A percentile compares a stretch with the other conserved stretches of the same genome.
These are phyloP conservation scores for Pythium phragmiticola DNA, from an alignment of 352 stramenopile species.

Conservation along the genomic window DNA sequence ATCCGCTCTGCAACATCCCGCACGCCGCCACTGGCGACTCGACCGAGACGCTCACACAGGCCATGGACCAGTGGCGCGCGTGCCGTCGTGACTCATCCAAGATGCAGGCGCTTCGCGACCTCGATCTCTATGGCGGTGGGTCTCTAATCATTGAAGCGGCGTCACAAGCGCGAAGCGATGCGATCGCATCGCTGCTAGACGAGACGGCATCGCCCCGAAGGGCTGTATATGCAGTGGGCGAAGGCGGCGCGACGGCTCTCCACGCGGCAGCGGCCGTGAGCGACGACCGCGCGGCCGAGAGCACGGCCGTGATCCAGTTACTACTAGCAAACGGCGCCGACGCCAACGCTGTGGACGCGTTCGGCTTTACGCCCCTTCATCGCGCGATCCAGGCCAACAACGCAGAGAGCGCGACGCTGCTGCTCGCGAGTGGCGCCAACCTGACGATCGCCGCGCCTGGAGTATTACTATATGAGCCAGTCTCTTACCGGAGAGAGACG, in stretches of 20 bases:
- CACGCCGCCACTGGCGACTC: conserved; percentile 13
- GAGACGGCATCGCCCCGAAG: conserved; percentile 12
- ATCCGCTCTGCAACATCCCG: conserved; percentile 38
- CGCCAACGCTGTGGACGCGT: conserved; percentile 30
- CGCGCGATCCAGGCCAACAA: conserved; percentile 30
- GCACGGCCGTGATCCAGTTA: conserved; percentile 22
- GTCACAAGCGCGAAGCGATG: conserved; percentile 16
- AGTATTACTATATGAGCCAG: conserved; percentile 13
- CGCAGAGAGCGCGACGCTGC: conserved; percentile 30
- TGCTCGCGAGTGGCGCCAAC: conserved; percentile 33
- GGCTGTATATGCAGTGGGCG: conserved; percentile 17
- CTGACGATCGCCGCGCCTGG: conserved; percentile 30
- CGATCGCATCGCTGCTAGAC: conserved; percentile 26
- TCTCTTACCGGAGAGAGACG: background rate
- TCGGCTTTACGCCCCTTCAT: conserved; percentile 38
- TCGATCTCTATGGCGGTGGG: conserved; percentile 27
- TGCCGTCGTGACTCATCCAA: conserved; percentile 29
- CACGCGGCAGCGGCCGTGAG: conserved; percentile 23
- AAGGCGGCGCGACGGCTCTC: conserved; percentile 25
- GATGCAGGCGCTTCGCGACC: conserved; percentile 24
- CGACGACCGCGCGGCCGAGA: background rate
- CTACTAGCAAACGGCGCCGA: conserved; percentile 28
- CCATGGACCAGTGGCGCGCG: conserved; percentile 23
- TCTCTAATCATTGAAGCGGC: conserved; percentile 23
- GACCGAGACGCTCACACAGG: conserved; percentile 10